Evolutionary conservation across 768 basidiomycete genomes (phyloP).

Genomic region (Tricholoma sp.): DNA sequence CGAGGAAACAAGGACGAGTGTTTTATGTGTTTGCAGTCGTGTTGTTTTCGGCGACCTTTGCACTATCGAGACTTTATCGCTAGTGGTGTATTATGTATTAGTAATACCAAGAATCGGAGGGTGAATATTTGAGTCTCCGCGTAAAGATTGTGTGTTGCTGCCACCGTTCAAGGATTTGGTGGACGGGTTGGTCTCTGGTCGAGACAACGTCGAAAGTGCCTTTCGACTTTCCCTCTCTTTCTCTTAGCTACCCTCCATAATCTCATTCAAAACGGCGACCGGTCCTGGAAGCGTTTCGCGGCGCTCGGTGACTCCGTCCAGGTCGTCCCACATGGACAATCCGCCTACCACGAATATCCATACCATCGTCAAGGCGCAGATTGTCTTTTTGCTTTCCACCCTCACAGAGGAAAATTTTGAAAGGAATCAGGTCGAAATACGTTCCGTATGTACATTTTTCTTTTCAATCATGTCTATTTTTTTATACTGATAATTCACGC

Average conservation of each 20-base stretch:
- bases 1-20: slow-evolving; percentile 72
- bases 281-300: slow-evolving; percentile 62
- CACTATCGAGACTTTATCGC: slow-evolving; percentile 35
- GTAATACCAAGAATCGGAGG: slow-evolving; percentile 16
- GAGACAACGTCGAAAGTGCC: slow-evolving; percentile 39
- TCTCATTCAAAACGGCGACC: slow-evolving; percentile 63
- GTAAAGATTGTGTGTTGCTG: slow-evolving; percentile 21
- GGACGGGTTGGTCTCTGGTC: slow-evolving; percentile 34
- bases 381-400: slow-evolving; percentile 94
- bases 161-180: slow-evolving; percentile 15
- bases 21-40: slow-evolving; percentile 79
- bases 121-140: slow-evolving; percentile 29
- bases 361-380: slow-evolving; percentile 94
- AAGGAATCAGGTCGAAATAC: slow-evolving; percentile 90
- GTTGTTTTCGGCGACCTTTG: slow-evolving; percentile 37
- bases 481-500: slow-evolving; percentile 13
- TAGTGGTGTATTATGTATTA: slow-evolving; percentile 12
- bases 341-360: slow-evolving; percentile 82
- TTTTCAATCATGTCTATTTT: slow-evolving; percentile 7
- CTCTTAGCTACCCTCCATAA: slow-evolving; percentile 34
- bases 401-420: slow-evolving; percentile 97
- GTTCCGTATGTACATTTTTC: slow-evolving; percentile 61
- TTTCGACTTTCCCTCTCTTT: slow-evolving; percentile 27
- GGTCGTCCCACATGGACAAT: slow-evolving; percentile 86
- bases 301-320: slow-evolving; percentile 72